Evolutionary conservation across 2,329 filamentous ascomycete species (phyloP).

Genomic region (Trichoderma sp.): DNA sequence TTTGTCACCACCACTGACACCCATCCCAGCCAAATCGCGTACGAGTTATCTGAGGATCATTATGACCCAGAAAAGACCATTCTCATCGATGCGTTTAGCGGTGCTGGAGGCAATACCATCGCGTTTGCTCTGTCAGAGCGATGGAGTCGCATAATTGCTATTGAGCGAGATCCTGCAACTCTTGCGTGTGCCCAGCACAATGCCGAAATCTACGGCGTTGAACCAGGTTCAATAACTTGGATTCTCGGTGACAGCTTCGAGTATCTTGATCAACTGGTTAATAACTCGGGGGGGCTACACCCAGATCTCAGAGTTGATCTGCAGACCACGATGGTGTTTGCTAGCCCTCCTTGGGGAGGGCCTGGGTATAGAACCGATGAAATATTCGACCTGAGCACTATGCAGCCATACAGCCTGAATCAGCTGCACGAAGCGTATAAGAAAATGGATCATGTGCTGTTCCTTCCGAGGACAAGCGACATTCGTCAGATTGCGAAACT

Average conservation of each 20-base stretch:
- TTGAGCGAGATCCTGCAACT: conserved; percentile 78
- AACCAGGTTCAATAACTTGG: conserved; percentile 72
- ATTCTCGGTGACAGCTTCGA: conserved; percentile 84
- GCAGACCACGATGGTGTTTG: conserved; percentile 49
- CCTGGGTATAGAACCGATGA: conserved; percentile 56
- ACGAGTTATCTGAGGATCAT: conserved; percentile 69
- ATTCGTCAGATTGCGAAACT: conserved; percentile 71
- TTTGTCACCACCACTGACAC: neutral
- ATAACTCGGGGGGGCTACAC: conserved; percentile 38
- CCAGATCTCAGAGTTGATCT: conserved; percentile 42
- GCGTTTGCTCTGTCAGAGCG: conserved; percentile 80
- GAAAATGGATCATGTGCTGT: conserved; percentile 65
- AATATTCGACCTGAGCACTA: conserved; percentile 78
- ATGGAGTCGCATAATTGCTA: conserved; percentile 82
- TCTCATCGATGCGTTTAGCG: conserved; percentile 86
- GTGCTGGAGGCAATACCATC: conserved; percentile 90
- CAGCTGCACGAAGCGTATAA: conserved; percentile 63
- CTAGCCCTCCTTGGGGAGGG: conserved; percentile 61
- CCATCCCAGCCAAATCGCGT: conserved; percentile 65
- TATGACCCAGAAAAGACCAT: conserved; percentile 57
- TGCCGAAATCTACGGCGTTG: conserved; percentile 78
- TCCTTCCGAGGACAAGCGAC: conserved; percentile 81
- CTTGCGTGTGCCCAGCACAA: conserved; percentile 92
- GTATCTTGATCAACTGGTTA: conserved; percentile 52
- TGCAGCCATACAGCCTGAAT: conserved; percentile 80